phyloP scores from a whole-genome alignment of 805 yeast genomes.

The Metschnikowia gelsemii region DNA sequence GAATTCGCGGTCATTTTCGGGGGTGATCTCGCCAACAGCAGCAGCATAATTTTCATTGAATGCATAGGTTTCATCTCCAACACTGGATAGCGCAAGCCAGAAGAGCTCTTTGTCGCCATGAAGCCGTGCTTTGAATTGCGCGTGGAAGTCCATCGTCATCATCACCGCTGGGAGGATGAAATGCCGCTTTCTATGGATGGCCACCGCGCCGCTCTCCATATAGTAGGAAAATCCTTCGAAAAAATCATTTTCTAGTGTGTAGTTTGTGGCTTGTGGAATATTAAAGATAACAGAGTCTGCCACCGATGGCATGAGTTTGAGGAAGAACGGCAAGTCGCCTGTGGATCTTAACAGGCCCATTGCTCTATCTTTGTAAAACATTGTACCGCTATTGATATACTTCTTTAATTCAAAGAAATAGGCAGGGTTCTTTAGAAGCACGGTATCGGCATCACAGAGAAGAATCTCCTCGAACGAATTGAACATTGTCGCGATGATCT shows the following conservation, averaged over 20 bases:
- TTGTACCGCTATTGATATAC: slow-evolving; percentile 33
- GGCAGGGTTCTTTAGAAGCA: slow-evolving; percentile 35
- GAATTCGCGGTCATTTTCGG: slow-evolving; percentile 25
- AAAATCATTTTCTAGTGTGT: slow-evolving; percentile 30
- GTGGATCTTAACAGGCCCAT: slow-evolving; percentile 29
- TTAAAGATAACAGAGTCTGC: slow-evolving; percentile 26
- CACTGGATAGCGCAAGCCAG: slow-evolving; percentile 30
- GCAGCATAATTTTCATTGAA: slow-evolving; percentile 35
- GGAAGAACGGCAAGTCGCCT: slow-evolving; percentile 43
- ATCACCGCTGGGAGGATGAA: slow-evolving; percentile 33
- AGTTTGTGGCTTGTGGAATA: slow-evolving; percentile 34
- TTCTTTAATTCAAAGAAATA: slow-evolving; percentile 33
- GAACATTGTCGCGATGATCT: slow-evolving; percentile 17
- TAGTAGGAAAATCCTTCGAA: slow-evolving; percentile 37
- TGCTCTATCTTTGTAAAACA: slow-evolving; percentile 18
- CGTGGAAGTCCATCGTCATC: slow-evolving; percentile 27
- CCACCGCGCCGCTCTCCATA: slow-evolving; percentile 40
- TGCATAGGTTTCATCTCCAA: slow-evolving; percentile 30
- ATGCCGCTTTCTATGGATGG: slow-evolving; percentile 29
- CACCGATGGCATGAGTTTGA: slow-evolving; percentile 43
- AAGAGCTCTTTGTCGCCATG: slow-evolving; percentile 41
- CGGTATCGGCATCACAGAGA: slow-evolving; percentile 53
- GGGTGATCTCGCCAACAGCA: slow-evolving; percentile 33
- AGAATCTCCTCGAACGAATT: slow-evolving; percentile 25
- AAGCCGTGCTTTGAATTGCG: slow-evolving; percentile 5